phyloP scores from a whole-genome alignment of 2,329 filamentous ascomycete genomes.

The Achaetomium macrosporum region DNA sequence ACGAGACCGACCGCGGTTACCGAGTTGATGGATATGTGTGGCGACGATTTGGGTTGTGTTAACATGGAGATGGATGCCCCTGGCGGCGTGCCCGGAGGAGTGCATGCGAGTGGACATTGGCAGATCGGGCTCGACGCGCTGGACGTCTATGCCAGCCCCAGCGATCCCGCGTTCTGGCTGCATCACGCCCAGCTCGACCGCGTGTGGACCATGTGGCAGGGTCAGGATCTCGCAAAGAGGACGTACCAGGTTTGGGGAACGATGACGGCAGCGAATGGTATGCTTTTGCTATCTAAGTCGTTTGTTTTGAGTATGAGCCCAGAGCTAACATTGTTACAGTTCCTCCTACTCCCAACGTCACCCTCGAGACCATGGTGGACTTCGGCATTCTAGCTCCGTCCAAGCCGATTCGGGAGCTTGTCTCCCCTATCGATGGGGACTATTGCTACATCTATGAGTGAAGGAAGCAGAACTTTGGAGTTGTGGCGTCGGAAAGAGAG shows the following conservation, averaged over 20 bases:
- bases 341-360: slow-evolving; percentile 15
- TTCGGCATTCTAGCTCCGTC: slow-evolving; percentile 15
- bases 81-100: background rate
- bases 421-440: slow-evolving; percentile 27
- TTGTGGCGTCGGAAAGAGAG: no score
- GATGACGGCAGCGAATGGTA: slow-evolving; percentile 15
- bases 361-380: slow-evolving; percentile 12
- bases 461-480: background rate
- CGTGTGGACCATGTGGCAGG: slow-evolving; percentile 21
- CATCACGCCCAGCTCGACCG: slow-evolving; percentile 22
- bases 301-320: background rate
- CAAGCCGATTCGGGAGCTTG: slow-evolving; percentile 24
- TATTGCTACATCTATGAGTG: slow-evolving; percentile 28
- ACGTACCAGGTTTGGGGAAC: slow-evolving; percentile 14
- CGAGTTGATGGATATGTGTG: slow-evolving; percentile 10
- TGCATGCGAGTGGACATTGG: slow-evolving; percentile 17
- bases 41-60: slow-evolving; percentile 6
- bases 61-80: slow-evolving; percentile 7
- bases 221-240: slow-evolving; percentile 5
- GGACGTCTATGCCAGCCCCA: slow-evolving; percentile 17
- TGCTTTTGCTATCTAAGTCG: background rate
- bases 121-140: slow-evolving; percentile 13
- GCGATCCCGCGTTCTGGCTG: slow-evolving; percentile 19
- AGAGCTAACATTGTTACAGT: slow-evolving; percentile 8
- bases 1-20: slow-evolving; percentile 12